Percentiles rank a stretch among this genome's conserved stretches.
These are phyloP conservation scores for Diaporthe citri DNA, from an alignment of 2,329 filamentous ascomycete genomes.

Conservation along the genomic window DNA sequence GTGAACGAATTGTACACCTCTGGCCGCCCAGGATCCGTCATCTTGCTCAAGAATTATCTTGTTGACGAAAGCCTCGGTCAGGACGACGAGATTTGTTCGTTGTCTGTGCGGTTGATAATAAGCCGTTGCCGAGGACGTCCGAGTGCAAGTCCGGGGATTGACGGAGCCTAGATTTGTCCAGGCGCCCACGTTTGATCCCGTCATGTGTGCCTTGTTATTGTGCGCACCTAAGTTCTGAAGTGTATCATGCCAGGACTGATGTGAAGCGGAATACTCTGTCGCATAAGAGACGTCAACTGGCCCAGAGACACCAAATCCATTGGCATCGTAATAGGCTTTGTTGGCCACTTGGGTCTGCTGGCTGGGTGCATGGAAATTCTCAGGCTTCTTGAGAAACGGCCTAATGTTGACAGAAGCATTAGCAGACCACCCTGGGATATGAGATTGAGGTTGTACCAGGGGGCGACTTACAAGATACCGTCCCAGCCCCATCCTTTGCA, in stretches of 20 bases:
- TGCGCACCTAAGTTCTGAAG: constrained; percentile 50
- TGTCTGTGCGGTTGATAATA: constrained; percentile 59
- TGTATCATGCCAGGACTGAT: constrained; percentile 51
- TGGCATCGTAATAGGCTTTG: constrained; percentile 41
- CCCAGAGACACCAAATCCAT: constrained; percentile 47
- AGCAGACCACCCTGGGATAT: not conserved
- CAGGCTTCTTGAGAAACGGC: constrained; percentile 52
- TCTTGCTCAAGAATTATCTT: constrained; percentile 52
- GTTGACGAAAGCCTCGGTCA: constrained; percentile 56
- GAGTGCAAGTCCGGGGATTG: constrained; percentile 50
- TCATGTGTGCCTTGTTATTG: constrained; percentile 51
- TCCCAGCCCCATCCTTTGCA: constrained; percentile 47
- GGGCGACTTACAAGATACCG: constrained; percentile 38
- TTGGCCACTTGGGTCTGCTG: not conserved
- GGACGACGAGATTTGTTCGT: constrained; percentile 57
- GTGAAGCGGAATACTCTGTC: constrained; percentile 43
- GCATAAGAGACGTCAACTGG: constrained; percentile 48
- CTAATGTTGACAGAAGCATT: not conserved
- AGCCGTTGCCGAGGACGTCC: constrained; percentile 57
- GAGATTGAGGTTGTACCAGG: not conserved
- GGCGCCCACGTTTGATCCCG: constrained; percentile 53
- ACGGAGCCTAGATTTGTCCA: constrained; percentile 60
- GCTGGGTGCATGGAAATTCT: constrained; percentile 42
- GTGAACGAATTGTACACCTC: constrained; percentile 48
- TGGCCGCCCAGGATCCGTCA: constrained; percentile 39